A percentile compares a stretch with the other conserved stretches of the same genome.
Conservation (phyloP, 331 rosid species). For the Quercus lobata region DNA sequence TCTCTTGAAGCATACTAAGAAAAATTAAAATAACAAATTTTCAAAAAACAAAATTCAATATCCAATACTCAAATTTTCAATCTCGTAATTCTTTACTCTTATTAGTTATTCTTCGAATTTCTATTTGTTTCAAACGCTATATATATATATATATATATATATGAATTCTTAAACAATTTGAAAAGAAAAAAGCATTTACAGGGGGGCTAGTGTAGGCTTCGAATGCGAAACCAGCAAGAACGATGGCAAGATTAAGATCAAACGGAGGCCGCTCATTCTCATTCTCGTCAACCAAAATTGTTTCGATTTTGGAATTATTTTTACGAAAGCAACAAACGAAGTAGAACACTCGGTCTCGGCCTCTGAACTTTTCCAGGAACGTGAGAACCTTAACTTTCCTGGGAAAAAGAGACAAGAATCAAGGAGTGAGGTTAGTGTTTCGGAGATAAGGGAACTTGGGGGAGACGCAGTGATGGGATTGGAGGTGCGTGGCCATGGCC, state of each 20-base stretch:
- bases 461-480: slow-evolving; percentile 27
- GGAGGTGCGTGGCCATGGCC: slow-evolving; percentile 58
- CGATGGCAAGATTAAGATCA: slow-evolving; percentile 84
- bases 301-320: slow-evolving; percentile 38
- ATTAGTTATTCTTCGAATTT: no score
- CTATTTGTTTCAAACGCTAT: no score
- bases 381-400: slow-evolving; percentile 32
- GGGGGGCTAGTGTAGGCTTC: slow-evolving; percentile 85
- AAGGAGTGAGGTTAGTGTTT: slow-evolving; percentile 13
- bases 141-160: no score
- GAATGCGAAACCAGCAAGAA: slow-evolving; percentile 91
- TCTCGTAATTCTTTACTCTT: no score
- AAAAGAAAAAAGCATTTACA: slow-evolving; percentile 30
- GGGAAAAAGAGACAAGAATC: slow-evolving; percentile 19
- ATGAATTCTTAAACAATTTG: neutral
- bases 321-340: slow-evolving; percentile 38
- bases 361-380: neutral
- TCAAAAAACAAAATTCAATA: no score
- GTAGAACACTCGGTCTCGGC: slow-evolving; percentile 23
- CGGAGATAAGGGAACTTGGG: slow-evolving; percentile 12
- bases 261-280: slow-evolving; percentile 58
- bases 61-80: no score
- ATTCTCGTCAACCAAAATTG: slow-evolving; percentile 22
- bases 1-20: no score
- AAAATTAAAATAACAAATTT: no score